Percentiles rank a stretch among this genome's conserved stretches.
Conservation (phyloP, 164 flowering plant genomes). For the Dillenia turbinata region DNA sequence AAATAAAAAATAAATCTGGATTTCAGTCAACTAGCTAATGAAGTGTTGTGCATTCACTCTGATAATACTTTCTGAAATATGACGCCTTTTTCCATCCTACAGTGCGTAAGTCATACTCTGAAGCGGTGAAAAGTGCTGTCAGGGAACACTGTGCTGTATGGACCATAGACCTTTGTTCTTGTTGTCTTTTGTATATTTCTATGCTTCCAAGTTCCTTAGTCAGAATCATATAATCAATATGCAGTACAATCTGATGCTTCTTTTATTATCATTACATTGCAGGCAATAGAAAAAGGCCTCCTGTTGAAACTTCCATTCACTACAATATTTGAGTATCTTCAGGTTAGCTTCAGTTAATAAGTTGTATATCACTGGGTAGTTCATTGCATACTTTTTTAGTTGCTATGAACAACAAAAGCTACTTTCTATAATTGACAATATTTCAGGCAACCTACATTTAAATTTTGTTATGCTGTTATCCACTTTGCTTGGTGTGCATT, state of each 20-base stretch:
- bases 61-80: too few species aligned
- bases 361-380: too few species aligned
- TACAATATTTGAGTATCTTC: slow-evolving; percentile 92
- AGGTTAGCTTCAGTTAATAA: slow-evolving; percentile 41
- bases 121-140: slow-evolving; percentile 61
- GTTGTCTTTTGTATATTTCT: neutral
- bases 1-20: too few species aligned
- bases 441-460: too few species aligned
- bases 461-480: too few species aligned
- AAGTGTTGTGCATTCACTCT: too few species aligned
- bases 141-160: slow-evolving; percentile 56
- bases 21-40: too few species aligned
- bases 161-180: slow-evolving; percentile 2
- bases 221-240: too few species aligned
- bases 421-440: too few species aligned
- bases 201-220: neutral
- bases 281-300: slow-evolving; percentile 56
- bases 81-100: slow-evolving; percentile 15
- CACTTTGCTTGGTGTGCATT: neutral
- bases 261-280: slow-evolving; percentile 14
- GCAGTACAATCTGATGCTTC: neutral
- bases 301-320: slow-evolving; percentile 80
- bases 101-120: slow-evolving; percentile 50
- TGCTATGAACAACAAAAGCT: too few species aligned
- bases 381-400: too few species aligned